These are phyloP conservation scores for Suillus occidentalis DNA, from an alignment of 768 basidiomycete species.

Conservation along the genomic window DNA sequence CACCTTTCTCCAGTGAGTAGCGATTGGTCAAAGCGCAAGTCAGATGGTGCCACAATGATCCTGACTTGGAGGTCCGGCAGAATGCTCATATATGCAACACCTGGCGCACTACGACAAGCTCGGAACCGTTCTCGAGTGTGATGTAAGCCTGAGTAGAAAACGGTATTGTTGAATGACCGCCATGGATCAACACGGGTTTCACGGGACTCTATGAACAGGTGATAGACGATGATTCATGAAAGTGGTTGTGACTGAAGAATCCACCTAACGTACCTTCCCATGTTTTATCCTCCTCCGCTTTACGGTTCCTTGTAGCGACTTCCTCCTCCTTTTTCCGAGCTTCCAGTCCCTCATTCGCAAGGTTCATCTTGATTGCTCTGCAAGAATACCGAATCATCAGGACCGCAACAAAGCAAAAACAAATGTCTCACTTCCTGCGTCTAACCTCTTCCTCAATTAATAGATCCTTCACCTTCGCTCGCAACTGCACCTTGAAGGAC, in stretches of 20 bases:
- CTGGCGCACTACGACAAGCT: no score
- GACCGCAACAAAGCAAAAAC: slow-evolving; percentile 2
- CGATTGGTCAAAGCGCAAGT: no score
- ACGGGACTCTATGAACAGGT: no score
- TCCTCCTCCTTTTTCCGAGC: slow-evolving; percentile 94
- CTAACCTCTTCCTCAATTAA: slow-evolving; percentile 90
- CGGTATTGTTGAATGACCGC: slow-evolving; percentile 56
- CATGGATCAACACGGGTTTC: no score
- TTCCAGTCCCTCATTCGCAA: slow-evolving; percentile 90
- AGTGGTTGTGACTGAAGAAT: not conserved
- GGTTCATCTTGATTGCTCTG: slow-evolving; percentile 86
- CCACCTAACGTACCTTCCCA: slow-evolving; percentile 74
- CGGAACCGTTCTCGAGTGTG: no score
- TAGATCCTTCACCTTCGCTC: slow-evolving; percentile 75
- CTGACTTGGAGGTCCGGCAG: no score
- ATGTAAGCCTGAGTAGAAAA: no score
- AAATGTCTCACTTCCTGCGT: no score
- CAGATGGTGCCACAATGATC: no score
- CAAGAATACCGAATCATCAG: slow-evolving; percentile 1
- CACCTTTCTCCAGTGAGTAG: no score
- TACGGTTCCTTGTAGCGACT: slow-evolving; percentile 71
- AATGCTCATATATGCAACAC: no score
- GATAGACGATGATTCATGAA: no score
- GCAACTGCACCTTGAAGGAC: slow-evolving; percentile 65
- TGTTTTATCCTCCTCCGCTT: slow-evolving; percentile 81